Conservation (phyloP, 768 basidiomycete species). For the Mrakia frigida region DNA sequence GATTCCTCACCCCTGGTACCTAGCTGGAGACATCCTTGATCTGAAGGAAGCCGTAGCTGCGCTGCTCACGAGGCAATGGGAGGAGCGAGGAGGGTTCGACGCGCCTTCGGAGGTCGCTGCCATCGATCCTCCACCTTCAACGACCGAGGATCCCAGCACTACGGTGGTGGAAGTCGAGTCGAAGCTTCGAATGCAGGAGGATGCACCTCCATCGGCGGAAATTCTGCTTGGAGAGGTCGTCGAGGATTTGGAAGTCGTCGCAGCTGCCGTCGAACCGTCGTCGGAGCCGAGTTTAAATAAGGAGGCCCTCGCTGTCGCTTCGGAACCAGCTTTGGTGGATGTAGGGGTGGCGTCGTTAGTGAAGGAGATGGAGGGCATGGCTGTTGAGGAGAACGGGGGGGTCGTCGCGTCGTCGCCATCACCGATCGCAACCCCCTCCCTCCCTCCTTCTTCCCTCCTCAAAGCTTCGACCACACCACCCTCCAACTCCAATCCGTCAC, state of each 20-base stretch:
- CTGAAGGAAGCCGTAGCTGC: slow-evolving; percentile 24
- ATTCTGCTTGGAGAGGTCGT: neutral
- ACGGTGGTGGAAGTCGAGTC: neutral
- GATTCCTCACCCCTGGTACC: slow-evolving; percentile 50
- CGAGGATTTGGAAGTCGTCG: neutral
- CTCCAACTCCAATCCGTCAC: no score
- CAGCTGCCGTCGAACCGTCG: neutral
- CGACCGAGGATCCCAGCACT: neutral
- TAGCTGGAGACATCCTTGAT: slow-evolving; percentile 23
- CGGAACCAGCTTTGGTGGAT: neutral
- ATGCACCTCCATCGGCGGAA: neutral
- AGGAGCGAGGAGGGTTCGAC: slow-evolving; percentile 5
- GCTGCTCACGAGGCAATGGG: neutral
- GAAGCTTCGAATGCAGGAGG: neutral
- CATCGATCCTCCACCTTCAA: neutral
- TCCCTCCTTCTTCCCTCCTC: no score
- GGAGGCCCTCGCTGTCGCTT: neutral
- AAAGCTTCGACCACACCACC: no score
- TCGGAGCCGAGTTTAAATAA: neutral
- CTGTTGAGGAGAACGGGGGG: neutral
- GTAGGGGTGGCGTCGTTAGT: neutral
- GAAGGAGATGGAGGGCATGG: neutral
- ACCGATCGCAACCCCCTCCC: neutral
- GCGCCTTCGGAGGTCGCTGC: neutral
- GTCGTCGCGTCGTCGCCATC: neutral